These are phyloP conservation scores for Trichopus zeylanicus DNA, from an alignment of 116 monocot genomes.

Conservation along the genomic window DNA sequence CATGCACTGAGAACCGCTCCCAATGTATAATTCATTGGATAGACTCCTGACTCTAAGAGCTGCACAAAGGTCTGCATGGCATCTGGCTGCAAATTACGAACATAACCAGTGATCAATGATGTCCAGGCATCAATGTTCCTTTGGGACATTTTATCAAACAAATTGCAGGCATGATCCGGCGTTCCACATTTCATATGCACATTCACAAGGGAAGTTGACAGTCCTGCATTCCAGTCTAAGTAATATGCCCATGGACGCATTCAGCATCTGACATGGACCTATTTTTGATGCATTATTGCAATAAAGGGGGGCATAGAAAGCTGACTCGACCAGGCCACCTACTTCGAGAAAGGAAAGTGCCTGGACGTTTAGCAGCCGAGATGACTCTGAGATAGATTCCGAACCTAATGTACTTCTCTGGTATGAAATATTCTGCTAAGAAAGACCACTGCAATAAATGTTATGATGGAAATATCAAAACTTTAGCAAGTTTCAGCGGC, in stretches of 20 bases:
- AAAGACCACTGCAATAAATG: not conserved
- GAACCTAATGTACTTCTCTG: not conserved
- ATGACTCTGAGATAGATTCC: not conserved
- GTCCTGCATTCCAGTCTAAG: constrained; percentile 40
- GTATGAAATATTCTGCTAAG: constrained; percentile 7
- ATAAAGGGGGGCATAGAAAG: constrained; percentile 23
- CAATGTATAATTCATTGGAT: constrained; percentile 64
- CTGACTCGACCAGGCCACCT: constrained; percentile 8
- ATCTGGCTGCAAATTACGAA: constrained; percentile 38
- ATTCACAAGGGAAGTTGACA: constrained; percentile 52
- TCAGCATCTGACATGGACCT: constrained; percentile 18
- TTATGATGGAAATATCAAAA: not conserved
- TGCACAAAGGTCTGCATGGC: constrained; percentile 44
- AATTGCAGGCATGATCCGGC: constrained; percentile 23
- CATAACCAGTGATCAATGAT: constrained; percentile 60
- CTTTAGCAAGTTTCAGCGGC: not conserved
- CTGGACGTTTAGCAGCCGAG: not conserved
- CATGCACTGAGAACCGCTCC: constrained; percentile 57
- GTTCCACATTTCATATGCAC: constrained; percentile 58
- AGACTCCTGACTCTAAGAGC: constrained; percentile 31
- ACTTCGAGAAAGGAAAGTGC: constrained; percentile 13
- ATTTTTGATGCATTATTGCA: constrained; percentile 19
- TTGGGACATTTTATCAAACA: constrained; percentile 45
- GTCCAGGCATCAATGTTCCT: constrained; percentile 60
- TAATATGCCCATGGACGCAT: constrained; percentile 47